Base-by-base conservation (phyloP, 768 basidiomycete genomes). In the Lentinula sp. region DNA sequence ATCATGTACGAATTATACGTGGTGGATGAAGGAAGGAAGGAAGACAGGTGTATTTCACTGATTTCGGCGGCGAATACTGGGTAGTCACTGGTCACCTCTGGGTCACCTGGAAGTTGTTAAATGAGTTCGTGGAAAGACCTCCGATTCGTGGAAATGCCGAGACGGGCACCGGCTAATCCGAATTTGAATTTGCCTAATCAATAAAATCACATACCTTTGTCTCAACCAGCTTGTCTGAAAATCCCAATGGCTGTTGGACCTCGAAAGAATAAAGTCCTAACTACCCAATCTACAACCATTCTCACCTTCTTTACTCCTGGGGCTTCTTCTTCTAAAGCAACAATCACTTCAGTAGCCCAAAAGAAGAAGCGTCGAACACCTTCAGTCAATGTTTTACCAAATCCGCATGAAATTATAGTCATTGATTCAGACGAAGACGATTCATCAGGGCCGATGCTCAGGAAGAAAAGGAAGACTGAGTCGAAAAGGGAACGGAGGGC, bases 391-490 rank as follows among this genome's bases (percentile, higher is more conserved):
- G 2, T 49, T 50, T 23, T 3, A 33, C 16, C 39, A 7, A 60
- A 48, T 32, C 46, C 9, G 13, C 35, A 69, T 63, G 81, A 86
- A 64, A 67, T 86, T 63, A 86, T 87, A 51, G 71, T 86, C 60
- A 81, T 88, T 18, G 86, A 86, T 65, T 79, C 79, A 56, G 85
- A 86, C 32, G 69, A 70, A 3, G 66, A 36, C 8, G 23, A n/a
- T 39, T 45, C 48, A 20, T 16, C 46, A 16, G 37, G 10, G 35
- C 56, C 43, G 36, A 15, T 16, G 15, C 13, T 32, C 16, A n/a
- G 16, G 6, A 32, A 51, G 50, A 51, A 35, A 8, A 51, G 13
- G 50, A 68, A 57, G 36, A 55, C 12, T 2, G 18, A n/a, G 32
- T 23, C n/a, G 5, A 52, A 16, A 48, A 50, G 45, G 35, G 66